Evolutionary conservation across 768 basidiomycete genomes (phyloP).

Genomic region (Sarcodon aspratus): DNA sequence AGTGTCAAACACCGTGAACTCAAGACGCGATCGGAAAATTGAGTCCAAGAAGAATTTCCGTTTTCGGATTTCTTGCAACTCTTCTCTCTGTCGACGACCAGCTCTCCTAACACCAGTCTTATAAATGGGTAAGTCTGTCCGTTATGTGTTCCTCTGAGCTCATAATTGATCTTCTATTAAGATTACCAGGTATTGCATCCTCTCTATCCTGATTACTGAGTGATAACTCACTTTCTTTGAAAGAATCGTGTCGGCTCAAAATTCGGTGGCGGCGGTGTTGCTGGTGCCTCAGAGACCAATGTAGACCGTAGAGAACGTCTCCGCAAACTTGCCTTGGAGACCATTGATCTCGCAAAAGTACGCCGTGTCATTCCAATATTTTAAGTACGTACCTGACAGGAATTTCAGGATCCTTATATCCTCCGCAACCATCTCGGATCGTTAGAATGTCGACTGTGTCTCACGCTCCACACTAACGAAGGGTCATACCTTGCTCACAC

Average conservation of each 20-base stretch:
- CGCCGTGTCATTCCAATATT: constrained; percentile 6
- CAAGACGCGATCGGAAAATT: too few relatives aligned
- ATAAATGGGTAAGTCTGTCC: neutral
- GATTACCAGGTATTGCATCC: constrained; percentile 55
- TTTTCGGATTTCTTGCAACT: neutral
- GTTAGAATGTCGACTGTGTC: constrained; percentile 93
- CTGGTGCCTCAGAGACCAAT: constrained; percentile 90
- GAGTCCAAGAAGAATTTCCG: too few relatives aligned
- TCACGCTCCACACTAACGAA: constrained; percentile 99
- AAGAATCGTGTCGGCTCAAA: constrained; percentile 94
- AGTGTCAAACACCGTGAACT: neutral
- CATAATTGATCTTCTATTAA: constrained; percentile 12
- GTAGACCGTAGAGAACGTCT: constrained; percentile 92
- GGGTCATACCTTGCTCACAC: constrained; percentile 98
- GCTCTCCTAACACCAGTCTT: constrained; percentile 2
- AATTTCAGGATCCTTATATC: constrained; percentile 84
- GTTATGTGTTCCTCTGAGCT: too few relatives aligned
- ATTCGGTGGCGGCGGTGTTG: constrained; percentile 93
- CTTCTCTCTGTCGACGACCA: neutral
- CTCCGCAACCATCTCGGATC: constrained; percentile 97
- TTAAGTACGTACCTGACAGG: neutral
- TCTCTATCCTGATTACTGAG: neutral
- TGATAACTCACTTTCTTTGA: neutral
- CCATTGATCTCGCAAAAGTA: constrained; percentile 96
- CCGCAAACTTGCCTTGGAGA: constrained; percentile 90